Evolutionary conservation across 371 early-diverging fungal species (phyloP).

Genomic region (Vairimorpha apis): DNA sequence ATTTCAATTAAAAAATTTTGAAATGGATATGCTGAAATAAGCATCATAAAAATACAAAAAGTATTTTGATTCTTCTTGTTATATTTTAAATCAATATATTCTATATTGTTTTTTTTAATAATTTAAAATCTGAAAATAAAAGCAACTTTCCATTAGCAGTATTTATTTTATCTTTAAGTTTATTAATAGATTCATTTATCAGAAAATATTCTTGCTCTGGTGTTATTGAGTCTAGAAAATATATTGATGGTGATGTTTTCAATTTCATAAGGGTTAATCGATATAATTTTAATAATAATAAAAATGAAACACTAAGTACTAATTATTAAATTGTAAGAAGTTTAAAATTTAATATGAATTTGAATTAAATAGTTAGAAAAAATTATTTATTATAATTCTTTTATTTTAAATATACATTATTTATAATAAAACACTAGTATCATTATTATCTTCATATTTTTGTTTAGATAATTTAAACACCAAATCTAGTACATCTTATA

Average conservation of each 20-base stretch:
- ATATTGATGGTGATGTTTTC: background rate
- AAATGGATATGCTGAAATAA: slow-evolving; percentile 14
- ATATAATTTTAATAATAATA: too few relatives aligned
- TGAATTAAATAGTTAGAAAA: too few relatives aligned
- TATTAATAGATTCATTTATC: background rate
- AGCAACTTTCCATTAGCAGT: background rate
- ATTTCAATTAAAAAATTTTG: slow-evolving; percentile 15
- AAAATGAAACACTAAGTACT: too few relatives aligned
- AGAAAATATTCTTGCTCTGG: background rate
- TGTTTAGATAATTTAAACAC: too few relatives aligned
- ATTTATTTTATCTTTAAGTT: background rate
- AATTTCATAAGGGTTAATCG: slow-evolving; percentile 12
- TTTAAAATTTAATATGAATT: too few relatives aligned
- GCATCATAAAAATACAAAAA: background rate
- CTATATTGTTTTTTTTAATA: background rate
- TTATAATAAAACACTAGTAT: too few relatives aligned
- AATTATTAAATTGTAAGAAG: too few relatives aligned
- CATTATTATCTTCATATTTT: too few relatives aligned
- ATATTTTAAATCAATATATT: background rate
- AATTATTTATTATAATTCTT: too few relatives aligned
- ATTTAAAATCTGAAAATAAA: background rate
- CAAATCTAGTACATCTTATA: too few relatives aligned
- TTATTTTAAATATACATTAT: too few relatives aligned
- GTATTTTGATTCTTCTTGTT: background rate
- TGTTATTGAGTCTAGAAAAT: background rate